Evolutionary conservation across 345 rosid species (phyloP).

Genomic region (Gossypium herbaceum): DNA sequence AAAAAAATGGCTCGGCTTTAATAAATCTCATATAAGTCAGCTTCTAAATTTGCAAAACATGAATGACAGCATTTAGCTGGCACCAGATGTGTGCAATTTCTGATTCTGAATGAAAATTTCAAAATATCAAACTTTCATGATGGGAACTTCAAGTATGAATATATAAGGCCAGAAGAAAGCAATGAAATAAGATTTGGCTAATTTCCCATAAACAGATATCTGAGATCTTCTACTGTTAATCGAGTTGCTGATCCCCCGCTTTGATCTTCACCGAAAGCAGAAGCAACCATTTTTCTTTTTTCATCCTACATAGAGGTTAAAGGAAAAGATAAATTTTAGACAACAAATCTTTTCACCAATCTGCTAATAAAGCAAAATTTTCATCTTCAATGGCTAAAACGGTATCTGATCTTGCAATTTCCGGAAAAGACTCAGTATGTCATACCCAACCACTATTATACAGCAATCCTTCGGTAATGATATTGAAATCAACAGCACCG

Average conservation of each 20-base stretch:
- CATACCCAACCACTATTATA: background rate
- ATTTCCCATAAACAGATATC: conserved; percentile 43
- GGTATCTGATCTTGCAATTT: background rate
- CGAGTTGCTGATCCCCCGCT: conserved; percentile 67
- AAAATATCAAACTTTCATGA: conserved; percentile 13
- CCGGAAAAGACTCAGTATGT: background rate
- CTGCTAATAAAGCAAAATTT: background rate
- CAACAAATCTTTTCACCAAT: background rate
- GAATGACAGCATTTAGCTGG: conserved; percentile 21
- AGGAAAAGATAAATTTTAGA: background rate
- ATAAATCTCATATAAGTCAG: conserved; percentile 13
- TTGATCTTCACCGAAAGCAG: conserved; percentile 94
- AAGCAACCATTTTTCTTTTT: conserved; percentile 90
- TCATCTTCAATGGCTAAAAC: background rate
- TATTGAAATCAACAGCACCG: background rate
- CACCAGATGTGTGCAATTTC: conserved; percentile 22
- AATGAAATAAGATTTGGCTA: background rate
- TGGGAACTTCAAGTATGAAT: background rate
- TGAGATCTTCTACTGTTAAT: conserved; percentile 84
- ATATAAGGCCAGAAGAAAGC: background rate
- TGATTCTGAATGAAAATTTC: conserved; percentile 29
- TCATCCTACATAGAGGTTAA: conserved; percentile 52
- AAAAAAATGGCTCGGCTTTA: conserved; percentile 35
- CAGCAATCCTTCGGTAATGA: background rate
- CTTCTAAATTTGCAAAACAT: conserved; percentile 22